A percentile compares a stretch with the other conserved stretches of the same genome.
Conservation (phyloP, 495 filamentous ascomycete genomes). For the Aspergillus asperescens region DNA sequence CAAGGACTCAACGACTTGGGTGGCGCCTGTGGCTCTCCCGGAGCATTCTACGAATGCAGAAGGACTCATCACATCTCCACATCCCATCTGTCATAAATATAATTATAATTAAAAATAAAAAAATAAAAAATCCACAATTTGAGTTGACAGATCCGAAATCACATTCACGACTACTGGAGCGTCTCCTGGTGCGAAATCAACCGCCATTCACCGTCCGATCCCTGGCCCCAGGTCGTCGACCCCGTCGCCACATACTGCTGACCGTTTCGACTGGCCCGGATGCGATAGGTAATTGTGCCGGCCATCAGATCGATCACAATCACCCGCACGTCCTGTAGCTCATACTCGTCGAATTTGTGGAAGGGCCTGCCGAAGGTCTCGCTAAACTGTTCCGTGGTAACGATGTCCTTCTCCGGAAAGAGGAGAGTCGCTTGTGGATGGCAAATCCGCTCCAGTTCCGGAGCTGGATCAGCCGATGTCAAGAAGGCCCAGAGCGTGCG, state of each 20-base stretch:
- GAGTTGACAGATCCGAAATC: not conserved
- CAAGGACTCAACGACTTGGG: too few relatives aligned
- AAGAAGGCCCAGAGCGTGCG: conserved; percentile 41
- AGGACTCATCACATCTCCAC: not conserved
- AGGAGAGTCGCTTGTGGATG: conserved; percentile 33
- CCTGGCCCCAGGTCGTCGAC: conserved; percentile 43
- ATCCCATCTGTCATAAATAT: not conserved
- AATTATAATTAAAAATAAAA: too few relatives aligned
- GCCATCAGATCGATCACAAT: conserved; percentile 47
- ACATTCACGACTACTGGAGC: conserved; percentile 25
- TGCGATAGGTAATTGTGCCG: conserved; percentile 33
- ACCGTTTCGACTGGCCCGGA: conserved; percentile 5
- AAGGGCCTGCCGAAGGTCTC: conserved; percentile 34
- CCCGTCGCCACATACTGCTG: conserved; percentile 11
- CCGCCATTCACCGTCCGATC: conserved; percentile 42
- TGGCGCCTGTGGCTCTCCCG: not conserved
- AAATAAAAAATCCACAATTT: too few relatives aligned
- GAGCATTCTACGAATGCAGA: not conserved
- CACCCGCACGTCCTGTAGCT: conserved; percentile 34
- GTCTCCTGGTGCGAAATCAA: conserved; percentile 39
- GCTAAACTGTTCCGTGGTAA: conserved; percentile 31
- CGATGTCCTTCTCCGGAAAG: conserved; percentile 35
- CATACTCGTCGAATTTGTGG: conserved; percentile 41
- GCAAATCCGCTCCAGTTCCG: conserved; percentile 32
- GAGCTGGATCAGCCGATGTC: conserved; percentile 39